These are phyloP conservation scores for Letharia lupina DNA, from an alignment of 495 filamentous ascomycete genomes.

Conservation along the genomic window DNA sequence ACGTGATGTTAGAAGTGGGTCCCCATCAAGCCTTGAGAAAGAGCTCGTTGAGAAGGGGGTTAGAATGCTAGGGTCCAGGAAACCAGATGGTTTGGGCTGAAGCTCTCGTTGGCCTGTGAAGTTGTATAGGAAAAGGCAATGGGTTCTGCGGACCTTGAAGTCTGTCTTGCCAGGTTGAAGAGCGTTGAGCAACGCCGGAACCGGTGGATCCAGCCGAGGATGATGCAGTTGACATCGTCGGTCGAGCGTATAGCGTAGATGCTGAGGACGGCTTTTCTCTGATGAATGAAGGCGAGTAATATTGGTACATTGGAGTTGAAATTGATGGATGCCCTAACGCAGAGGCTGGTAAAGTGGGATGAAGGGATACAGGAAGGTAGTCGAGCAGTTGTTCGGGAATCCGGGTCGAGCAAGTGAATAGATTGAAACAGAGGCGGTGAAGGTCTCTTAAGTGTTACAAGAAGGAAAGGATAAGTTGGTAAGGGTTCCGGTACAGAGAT, in stretches of 20 bases:
- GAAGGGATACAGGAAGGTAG: constrained; percentile 3
- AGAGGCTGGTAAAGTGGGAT: constrained; percentile 1
- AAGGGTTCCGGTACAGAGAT: neutral
- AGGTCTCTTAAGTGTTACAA: neutral
- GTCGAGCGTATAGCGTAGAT: constrained; percentile 12
- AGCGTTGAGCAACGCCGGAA: constrained; percentile 22
- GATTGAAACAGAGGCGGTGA: neutral
- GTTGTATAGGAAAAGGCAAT: constrained; percentile 10
- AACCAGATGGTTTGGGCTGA: neutral
- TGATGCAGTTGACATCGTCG: constrained; percentile 29
- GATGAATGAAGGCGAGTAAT: constrained; percentile 7
- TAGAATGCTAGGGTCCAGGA: neutral
- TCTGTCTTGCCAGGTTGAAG: constrained; percentile 43
- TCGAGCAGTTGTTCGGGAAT: neutral
- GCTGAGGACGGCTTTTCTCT: constrained; percentile 4
- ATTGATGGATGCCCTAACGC: neutral
- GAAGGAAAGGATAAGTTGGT: neutral
- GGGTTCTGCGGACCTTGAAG: constrained; percentile 39
- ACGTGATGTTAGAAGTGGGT: constrained; percentile 22
- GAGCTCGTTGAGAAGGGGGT: too few species aligned
- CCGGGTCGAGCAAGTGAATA: neutral
- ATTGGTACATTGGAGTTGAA: constrained; percentile 13
- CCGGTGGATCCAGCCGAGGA: constrained; percentile 13
- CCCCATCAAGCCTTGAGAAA: neutral
- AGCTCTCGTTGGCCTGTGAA: neutral